Base-by-base conservation (phyloP, 73 alveolate species). In the Paramecium bursaria region DNA sequence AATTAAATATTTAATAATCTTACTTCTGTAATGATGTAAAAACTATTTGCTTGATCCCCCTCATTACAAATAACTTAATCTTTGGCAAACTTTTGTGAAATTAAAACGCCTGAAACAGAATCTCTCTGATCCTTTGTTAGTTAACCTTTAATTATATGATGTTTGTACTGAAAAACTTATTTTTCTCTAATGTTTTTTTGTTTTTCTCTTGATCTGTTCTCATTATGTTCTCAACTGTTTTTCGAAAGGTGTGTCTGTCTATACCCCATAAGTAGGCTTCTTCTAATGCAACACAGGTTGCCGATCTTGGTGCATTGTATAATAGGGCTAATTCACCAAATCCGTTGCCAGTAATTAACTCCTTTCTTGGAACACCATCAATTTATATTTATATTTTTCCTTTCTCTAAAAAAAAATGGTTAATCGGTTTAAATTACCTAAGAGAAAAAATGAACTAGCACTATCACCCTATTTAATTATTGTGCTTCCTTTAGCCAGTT, bases 271-370 rank as follows among this genome's bases (percentile, higher is more conserved):
- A 49, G 50, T 53, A 73, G 23, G 95, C 90, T 19, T 80, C 88
- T 3, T 75, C 94, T 54, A 25, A 74, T 29, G 96, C 76, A 77
- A 74, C 88, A 17, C 86, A 79, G 10, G 97, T 79, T 53, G 93
- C 92, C 13, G 87, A 29, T 85, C 97, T 87, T 49, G 95, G 92
- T n/a, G 94, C 87, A 85, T 91, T 87, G 74, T 92, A 61, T 48
- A 92, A 60, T 74, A 92, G 60, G 52, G 96, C 91, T 21, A 92
- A 48, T 50, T 91, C 97, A 53, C 95, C 97, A 51, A 92, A 85
- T 46, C 96, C 87, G 74, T 92, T 95, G 10, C 97, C 97, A 22
- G 87, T 50, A n/a, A 57, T 47, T 11, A 86, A 48, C 26, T 55
- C 77, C 26, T 57, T 86, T 31, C 57, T 75, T 13, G 74, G 75